Conservation (phyloP, 306 rosid species). For the Sphenostylis stenocarpa region DNA sequence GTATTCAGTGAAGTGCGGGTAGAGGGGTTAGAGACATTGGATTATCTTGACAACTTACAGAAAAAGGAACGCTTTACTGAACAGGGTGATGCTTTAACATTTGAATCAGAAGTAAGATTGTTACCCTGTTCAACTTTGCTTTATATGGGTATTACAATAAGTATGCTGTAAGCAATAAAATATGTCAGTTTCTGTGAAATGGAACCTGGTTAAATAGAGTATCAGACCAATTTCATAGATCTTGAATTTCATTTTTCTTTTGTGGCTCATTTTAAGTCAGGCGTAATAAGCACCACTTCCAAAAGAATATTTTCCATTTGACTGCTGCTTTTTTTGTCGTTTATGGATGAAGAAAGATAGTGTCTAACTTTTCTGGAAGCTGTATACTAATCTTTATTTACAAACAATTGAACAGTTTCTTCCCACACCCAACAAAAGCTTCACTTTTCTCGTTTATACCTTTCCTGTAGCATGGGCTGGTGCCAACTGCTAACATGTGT, state of each 20-base stretch:
- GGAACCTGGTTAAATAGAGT: neutral
- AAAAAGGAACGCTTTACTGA: conserved; percentile 71
- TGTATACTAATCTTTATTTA: neutral
- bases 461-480: neutral
- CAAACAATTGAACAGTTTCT: neutral
- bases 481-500: neutral
- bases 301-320: neutral
- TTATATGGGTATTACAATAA: neutral
- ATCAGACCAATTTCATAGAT: neutral
- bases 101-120: conserved; percentile 77
- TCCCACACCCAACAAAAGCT: neutral
- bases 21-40: conserved; percentile 83
- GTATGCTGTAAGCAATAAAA: neutral
- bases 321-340: neutral
- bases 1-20: conserved; percentile 82
- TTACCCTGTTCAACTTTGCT: neutral
- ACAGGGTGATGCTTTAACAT: conserved; percentile 91
- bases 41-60: conserved; percentile 83
- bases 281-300: neutral
- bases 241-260: neutral
- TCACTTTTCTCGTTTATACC: neutral
- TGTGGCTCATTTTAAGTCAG: neutral
- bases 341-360: neutral
- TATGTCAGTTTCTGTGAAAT: neutral
- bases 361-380: neutral